Base-by-base conservation (phyloP, 441 rosid genomes). In the Erodium chrysanthum region DNA sequence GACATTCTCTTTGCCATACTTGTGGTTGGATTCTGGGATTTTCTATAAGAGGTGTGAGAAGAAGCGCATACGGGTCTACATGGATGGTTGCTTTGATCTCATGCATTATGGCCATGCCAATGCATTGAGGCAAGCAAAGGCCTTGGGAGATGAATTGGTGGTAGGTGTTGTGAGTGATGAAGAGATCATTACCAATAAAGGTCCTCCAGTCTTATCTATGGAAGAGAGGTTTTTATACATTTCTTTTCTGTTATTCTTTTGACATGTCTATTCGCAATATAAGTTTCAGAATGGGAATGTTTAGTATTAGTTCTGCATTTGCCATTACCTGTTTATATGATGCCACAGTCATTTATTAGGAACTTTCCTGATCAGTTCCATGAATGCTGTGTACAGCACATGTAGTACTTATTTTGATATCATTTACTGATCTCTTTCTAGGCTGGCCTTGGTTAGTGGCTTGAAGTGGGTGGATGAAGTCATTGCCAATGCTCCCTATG, bases 401-500 rank as follows among this genome's bases (percentile, higher is more conserved):
- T 25, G 29, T 1, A 25, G 29, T 25, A 25, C 29, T 25, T 25
- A 25, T 25, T 25, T 25, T 25, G 29, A 25, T 25, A 1, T 25
- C 29, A 25, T 25, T 25, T 25, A 3, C 3, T 25, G 29, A 1
- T 25, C 29, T 25, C 29, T 25, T 25, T 76, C 50, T 68, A 92
- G 98, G 83, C 77, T 92, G 83, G 87, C 78, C 37, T 89, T 92
- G 82, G 98, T 92, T 29, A 90, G 87, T 71, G 98, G 96, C 71
- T 82, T 90, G 48, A 93, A 93, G 78, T 93, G 98, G 98, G 98
- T 93, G 75, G 98, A 93, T 78, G 88, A 93, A 81, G 98, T 90
- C 11, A 88, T 93, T 35, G 82, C 90, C 56, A 80, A 87, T 76
- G 97, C 97, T 76, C 98, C 98, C 18, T 93, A 93, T 74, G 98